Conservation (phyloP, 345 rosid genomes). For the Salix udensis region DNA sequence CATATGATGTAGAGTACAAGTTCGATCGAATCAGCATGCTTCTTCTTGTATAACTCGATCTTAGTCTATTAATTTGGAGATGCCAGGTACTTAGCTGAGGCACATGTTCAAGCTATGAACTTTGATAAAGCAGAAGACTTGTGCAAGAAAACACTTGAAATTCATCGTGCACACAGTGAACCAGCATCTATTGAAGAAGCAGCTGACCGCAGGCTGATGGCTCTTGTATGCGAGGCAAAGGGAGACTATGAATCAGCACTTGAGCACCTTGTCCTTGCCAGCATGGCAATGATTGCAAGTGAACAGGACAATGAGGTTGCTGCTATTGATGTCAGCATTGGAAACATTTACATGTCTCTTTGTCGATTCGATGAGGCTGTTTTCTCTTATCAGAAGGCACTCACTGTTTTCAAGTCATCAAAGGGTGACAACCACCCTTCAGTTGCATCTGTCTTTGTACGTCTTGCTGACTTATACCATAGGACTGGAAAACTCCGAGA, state of each 20-base stretch:
- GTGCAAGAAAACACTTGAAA: slow-evolving; percentile 86
- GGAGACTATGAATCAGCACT: slow-evolving; percentile 90
- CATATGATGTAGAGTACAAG: neutral
- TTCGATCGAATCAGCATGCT: neutral
- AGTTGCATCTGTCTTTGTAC: slow-evolving; percentile 87
- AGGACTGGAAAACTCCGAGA: slow-evolving; percentile 94
- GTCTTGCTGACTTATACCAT: slow-evolving; percentile 93
- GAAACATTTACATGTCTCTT: slow-evolving; percentile 80
- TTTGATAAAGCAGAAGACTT: slow-evolving; percentile 95
- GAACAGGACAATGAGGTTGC: slow-evolving; percentile 95
- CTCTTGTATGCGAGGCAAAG: slow-evolving; percentile 87
- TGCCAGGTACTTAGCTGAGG: slow-evolving; percentile 90
- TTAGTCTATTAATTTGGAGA: slow-evolving; percentile 4
- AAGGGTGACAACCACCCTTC: slow-evolving; percentile 94
- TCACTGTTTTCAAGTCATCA: slow-evolving; percentile 89
- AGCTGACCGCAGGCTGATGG: slow-evolving; percentile 93
- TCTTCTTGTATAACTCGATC: neutral
- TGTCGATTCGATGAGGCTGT: slow-evolving; percentile 95
- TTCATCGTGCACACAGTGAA: slow-evolving; percentile 93
- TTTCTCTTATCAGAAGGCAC: slow-evolving; percentile 98
- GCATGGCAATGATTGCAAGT: slow-evolving; percentile 97
- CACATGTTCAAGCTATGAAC: slow-evolving; percentile 98
- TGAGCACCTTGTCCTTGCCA: slow-evolving; percentile 95
- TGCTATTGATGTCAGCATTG: slow-evolving; percentile 92
- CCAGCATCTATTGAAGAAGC: slow-evolving; percentile 98